These are phyloP conservation scores for Dovyalis caffra DNA, from an alignment of 345 rosid species.

Conservation along the genomic window DNA sequence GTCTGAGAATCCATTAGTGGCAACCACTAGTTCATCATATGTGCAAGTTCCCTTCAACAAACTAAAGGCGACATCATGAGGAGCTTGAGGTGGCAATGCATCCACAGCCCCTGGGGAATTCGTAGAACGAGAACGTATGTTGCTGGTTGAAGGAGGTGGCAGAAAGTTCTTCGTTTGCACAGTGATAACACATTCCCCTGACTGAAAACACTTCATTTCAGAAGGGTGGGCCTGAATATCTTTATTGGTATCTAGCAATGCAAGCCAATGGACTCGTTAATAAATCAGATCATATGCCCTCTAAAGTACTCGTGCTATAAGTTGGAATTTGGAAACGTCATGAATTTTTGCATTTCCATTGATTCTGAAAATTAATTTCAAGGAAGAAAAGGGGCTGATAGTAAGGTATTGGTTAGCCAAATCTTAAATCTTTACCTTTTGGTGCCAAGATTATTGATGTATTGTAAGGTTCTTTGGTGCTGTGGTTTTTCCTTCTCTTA, in stretches of 20 bases:
- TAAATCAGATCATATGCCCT: background rate
- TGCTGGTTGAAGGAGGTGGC: conserved; percentile 4
- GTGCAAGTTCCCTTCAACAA: conserved; percentile 13
- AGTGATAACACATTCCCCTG: conserved; percentile 16
- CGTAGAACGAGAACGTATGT: background rate
- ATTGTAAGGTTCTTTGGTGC: background rate
- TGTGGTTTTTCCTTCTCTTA: conserved; percentile 17
- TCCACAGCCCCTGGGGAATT: background rate
- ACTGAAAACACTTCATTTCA: conserved; percentile 4
- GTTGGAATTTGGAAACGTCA: background rate
- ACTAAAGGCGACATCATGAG: background rate
- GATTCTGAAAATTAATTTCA: background rate
- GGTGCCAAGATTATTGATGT: background rate
- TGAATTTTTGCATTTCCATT: background rate
- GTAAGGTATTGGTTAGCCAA: background rate
- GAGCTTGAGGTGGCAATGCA: conserved; percentile 7
- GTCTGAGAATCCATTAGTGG: conserved; percentile 24
- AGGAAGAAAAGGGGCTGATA: background rate
- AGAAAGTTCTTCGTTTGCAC: conserved; percentile 6
- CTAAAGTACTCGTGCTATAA: background rate
- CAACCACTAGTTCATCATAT: conserved; percentile 15
- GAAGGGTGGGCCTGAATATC: background rate
- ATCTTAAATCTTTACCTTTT: conserved; percentile 11
- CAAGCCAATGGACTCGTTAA: background rate
- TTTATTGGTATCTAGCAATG: background rate